Conservation (phyloP, 306 rosid genomes). For the Canavalia ensiformis region DNA sequence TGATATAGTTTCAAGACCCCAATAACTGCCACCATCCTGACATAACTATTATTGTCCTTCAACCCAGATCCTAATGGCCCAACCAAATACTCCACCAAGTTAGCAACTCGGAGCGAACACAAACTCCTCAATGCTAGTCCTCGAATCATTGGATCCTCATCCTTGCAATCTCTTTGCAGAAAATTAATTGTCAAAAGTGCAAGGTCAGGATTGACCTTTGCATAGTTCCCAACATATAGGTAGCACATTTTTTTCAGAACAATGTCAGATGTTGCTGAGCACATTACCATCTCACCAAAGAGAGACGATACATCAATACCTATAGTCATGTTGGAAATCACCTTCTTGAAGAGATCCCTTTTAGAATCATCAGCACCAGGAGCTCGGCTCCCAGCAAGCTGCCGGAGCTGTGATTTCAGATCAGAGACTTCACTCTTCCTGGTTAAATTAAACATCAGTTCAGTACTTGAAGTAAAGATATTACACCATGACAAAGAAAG, state of each 20-base stretch:
- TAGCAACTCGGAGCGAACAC: conserved; percentile 87
- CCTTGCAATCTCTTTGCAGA: conserved; percentile 99
- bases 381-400: conserved; percentile 98
- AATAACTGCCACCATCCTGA: conserved; percentile 87
- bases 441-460: conserved; percentile 47
- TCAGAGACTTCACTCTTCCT: conserved; percentile 99
- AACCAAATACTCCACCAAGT: conserved; percentile 96
- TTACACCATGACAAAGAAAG: background rate
- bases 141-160: conserved; percentile 93
- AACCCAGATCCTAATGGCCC: conserved; percentile 95
- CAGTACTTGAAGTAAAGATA: conserved; percentile 12
- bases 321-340: conserved; percentile 94
- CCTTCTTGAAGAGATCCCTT: conserved; percentile 98
- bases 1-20: conserved; percentile 95
- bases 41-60: conserved; percentile 89
- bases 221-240: conserved; percentile 95
- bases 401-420: conserved; percentile 93
- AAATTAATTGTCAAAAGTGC: conserved; percentile 96
- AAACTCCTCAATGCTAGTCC: conserved; percentile 97
- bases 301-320: conserved; percentile 93
- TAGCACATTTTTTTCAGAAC: conserved; percentile 98
- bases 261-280: conserved; percentile 93
- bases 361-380: conserved; percentile 97
- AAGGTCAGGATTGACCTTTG: conserved; percentile 95
- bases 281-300: conserved; percentile 99